These are phyloP conservation scores for Backusella morwellensis DNA, from an alignment of 192 early-diverging fungal genomes.

Conservation along the genomic window DNA sequence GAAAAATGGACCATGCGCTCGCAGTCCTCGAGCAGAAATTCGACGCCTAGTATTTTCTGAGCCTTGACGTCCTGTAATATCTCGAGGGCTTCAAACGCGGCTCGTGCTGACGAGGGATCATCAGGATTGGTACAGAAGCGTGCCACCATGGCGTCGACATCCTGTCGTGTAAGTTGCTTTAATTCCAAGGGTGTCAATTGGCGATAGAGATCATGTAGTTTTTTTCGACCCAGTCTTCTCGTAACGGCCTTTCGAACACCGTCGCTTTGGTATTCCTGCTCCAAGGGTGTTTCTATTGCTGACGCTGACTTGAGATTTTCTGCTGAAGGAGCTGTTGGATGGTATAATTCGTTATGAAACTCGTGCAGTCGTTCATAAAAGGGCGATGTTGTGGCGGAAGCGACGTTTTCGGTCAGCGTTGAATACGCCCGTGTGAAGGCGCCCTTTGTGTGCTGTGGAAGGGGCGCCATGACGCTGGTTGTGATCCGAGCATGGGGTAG, in stretches of 20 bases:
- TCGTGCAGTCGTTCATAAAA: slow-evolving; percentile 3
- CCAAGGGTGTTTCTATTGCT: background rate
- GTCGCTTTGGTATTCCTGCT: background rate
- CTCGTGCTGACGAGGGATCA: background rate
- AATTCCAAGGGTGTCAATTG: background rate
- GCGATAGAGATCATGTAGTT: background rate
- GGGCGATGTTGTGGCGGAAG: background rate
- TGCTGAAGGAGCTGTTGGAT: background rate
- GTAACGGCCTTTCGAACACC: background rate
- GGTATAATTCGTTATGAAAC: background rate
- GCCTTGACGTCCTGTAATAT: slow-evolving; percentile 10
- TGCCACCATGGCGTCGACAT: background rate
- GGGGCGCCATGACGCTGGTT: background rate
- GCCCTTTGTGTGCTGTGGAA: background rate
- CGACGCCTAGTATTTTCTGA: background rate
- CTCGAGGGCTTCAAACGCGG: background rate
- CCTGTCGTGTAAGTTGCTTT: background rate
- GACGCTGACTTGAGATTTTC: background rate
- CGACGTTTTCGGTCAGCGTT: background rate
- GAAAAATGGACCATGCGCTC: background rate
- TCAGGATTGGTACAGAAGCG: background rate
- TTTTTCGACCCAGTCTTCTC: slow-evolving; percentile 1
- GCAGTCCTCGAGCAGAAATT: background rate
- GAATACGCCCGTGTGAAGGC: background rate
- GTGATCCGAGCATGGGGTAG: slow-evolving; percentile 6